Base-by-base conservation (phyloP, 805 yeast species). In the Lachancea thermotolerans region DNA sequence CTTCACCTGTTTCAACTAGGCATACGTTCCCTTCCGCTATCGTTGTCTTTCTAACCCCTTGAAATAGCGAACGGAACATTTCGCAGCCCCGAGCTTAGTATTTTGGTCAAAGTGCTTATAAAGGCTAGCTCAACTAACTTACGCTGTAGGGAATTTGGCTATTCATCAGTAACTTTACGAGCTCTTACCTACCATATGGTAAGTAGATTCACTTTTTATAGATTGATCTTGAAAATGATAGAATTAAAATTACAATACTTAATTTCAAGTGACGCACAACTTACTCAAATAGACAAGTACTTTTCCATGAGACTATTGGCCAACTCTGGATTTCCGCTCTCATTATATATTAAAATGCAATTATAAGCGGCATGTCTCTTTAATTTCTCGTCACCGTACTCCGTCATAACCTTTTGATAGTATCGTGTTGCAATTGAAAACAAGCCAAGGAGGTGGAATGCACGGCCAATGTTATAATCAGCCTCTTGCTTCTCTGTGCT, bases 321-420 rank as follows among this genome's bases (percentile, higher is more conserved):
- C 36, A 82, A 68, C 44, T 66, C 66, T 10, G 78, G 67, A 58
- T 90, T 90, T 4, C 95, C 95, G 58, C 82, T 82, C 51, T 75
- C 70, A 47, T 79, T 80, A 64, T 87, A 91, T 18, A 91, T 83
- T 55, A 82, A 71, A 29, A 81, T 73, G 53, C 89, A 67, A 58
- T 91, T 91, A 58, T 90, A 88, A 1, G 97, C 97, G 0, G 96
- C 85, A 51, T 87, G 95, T 52, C 69, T 66, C 62, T 74, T 79
- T 49, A 90, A 58, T 59, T 82, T 86, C 40, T 74, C 78, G 40
- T 77, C 81, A 11, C 59, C 61, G n/a, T 74, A 73, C 1, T 69
- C 71, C 27, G 68, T 69, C 37, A 89, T 62, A 1, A 85, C 96
- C 45, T 72, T 74, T 35, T 83, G 76, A 60, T 93, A 93, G 56